Conservation (phyloP, 192 early-diverging fungal species). For the Oehlia diaphana region DNA sequence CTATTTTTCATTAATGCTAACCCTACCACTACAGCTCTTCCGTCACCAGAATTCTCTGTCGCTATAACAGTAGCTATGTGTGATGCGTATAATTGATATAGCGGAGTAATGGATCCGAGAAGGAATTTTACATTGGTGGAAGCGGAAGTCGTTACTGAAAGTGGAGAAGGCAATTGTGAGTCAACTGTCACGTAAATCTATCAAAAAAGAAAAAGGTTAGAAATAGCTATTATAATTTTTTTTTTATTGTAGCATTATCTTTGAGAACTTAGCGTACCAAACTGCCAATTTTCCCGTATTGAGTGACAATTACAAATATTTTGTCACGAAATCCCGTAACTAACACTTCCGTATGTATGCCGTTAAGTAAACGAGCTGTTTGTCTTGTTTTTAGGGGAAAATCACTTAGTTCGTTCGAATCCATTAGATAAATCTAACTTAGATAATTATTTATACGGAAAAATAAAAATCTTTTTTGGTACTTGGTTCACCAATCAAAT, state of each 20-base stretch:
- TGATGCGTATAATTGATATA: conserved; percentile 55
- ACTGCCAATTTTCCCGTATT: conserved; percentile 56
- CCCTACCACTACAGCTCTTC: conserved; percentile 45
- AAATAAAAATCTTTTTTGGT: not conserved
- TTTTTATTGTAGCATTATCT: not conserved
- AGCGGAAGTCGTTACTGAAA: not conserved
- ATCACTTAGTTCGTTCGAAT: not conserved
- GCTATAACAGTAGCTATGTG: conserved; percentile 51
- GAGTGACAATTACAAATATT: conserved; percentile 53
- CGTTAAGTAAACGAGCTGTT: conserved; percentile 43
- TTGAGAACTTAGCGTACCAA: conserved; percentile 38
- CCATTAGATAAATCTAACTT: not conserved
- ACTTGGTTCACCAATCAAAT: not conserved
- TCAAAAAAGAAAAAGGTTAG: not conserved
- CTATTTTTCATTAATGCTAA: conserved; percentile 47
- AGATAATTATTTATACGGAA: no score
- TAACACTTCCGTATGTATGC: conserved; percentile 50
- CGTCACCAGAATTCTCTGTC: conserved; percentile 50
- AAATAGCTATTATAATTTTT: no score
- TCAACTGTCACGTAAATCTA: conserved; percentile 21
- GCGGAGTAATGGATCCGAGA: conserved; percentile 40
- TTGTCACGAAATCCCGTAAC: conserved; percentile 51
- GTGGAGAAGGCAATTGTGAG: not conserved
- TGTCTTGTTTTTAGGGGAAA: conserved; percentile 49
- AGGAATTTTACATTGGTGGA: conserved; percentile 45